These are phyloP conservation scores for Plectosphaerella plurivora DNA, from an alignment of 2,329 filamentous ascomycete genomes.

Conservation along the genomic window DNA sequence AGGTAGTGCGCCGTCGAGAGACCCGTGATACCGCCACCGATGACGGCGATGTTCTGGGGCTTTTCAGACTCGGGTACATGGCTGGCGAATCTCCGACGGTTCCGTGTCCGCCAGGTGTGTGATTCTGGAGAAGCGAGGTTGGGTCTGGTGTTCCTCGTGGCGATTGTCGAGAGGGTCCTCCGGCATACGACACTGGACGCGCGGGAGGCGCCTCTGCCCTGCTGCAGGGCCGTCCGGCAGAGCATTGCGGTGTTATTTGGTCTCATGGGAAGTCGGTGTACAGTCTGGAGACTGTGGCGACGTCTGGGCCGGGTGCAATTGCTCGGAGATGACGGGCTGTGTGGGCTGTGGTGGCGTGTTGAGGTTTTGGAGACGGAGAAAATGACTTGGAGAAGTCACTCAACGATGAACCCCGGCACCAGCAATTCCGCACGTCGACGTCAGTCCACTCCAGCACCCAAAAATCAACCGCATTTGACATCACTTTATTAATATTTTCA, in stretches of 20 bases:
- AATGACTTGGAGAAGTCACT: not conserved
- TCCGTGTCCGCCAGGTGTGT: no score
- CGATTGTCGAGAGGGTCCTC: no score
- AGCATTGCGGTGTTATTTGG: not conserved
- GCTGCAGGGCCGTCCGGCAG: not conserved
- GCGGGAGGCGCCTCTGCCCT: not conserved
- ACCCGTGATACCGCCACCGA: conserved; percentile 82
- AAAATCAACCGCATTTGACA: no score
- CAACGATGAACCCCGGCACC: no score
- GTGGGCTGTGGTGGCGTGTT: not conserved
- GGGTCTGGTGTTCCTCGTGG: not conserved
- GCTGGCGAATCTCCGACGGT: not conserved
- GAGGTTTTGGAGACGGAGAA: not conserved
- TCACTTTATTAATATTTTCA: not conserved
- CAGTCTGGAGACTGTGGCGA: no score
- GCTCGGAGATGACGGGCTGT: not conserved
- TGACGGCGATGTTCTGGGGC: conserved; percentile 52
- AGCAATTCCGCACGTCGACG: no score
- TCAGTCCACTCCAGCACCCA: no score
- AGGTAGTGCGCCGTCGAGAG: conserved; percentile 76
- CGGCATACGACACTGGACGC: no score
- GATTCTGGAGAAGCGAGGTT: not conserved
- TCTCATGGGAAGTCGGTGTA: no score
- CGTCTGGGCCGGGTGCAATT: not conserved
- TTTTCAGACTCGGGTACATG: not conserved